Conservation (phyloP, 768 basidiomycete species). For the Termitomyces sp. region DNA sequence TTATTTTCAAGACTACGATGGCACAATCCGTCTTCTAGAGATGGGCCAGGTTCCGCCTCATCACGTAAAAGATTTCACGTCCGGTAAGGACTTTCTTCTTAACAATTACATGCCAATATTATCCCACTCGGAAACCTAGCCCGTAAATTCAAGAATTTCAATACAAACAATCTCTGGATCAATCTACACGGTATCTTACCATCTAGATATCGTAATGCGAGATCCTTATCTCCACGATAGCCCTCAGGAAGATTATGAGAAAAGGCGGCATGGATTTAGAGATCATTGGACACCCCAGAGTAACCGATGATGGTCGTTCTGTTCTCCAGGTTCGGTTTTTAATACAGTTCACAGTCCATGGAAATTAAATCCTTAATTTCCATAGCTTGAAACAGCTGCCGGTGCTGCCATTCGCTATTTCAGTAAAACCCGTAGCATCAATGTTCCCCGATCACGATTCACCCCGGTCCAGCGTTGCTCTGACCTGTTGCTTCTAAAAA, state of each 20-base stretch:
- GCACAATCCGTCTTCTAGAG: conserved; percentile 69
- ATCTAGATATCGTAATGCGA: too few species aligned
- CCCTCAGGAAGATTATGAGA: conserved; percentile 74
- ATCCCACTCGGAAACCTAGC: conserved; percentile 21
- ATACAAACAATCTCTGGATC: conserved; percentile 68
- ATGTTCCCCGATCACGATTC: conserved; percentile 81
- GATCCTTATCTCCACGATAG: conserved; percentile 19
- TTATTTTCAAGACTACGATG: conserved; percentile 57
- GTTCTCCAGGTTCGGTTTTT: conserved; percentile 49
- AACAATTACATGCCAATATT: neutral
- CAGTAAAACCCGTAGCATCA: conserved; percentile 69
- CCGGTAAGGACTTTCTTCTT: conserved; percentile 27
- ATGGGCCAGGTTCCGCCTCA: conserved; percentile 80
- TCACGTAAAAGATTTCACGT: conserved; percentile 81
- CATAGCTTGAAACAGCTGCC: conserved; percentile 75
- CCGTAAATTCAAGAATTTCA: conserved; percentile 80
- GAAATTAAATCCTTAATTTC: too few species aligned
- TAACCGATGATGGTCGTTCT: conserved; percentile 61
- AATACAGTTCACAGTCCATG: neutral
- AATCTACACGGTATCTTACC: conserved; percentile 9
- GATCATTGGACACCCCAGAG: conserved; percentile 75
- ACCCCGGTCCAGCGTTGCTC: conserved; percentile 72
- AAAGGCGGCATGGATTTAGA: conserved; percentile 65
- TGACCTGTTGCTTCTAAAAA: conserved; percentile 69
- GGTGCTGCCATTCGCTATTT: conserved; percentile 85